Percentiles rank a stretch among this genome's conserved stretches.
phyloP scores from a whole-genome alignment of 306 rosid genomes.

The Rosa persica region DNA sequence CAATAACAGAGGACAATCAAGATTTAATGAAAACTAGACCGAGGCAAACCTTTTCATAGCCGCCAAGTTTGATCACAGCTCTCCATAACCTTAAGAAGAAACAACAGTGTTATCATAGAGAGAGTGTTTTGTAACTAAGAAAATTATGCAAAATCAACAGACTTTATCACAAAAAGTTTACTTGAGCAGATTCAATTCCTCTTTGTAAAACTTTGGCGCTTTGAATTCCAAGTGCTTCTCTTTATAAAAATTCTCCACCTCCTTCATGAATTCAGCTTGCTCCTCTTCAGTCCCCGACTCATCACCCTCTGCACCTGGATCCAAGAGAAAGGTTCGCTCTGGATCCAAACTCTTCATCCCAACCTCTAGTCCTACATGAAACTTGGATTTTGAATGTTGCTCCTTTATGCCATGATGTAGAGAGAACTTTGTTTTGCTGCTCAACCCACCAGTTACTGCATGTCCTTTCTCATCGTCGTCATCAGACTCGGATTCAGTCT shows the following conservation, averaged over 20 bases:
- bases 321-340: slow-evolving; percentile 2
- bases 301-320: slow-evolving; percentile 42
- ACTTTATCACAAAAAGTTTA: slow-evolving; percentile 22
- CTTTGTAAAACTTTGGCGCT: slow-evolving; percentile 76
- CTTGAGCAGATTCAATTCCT: slow-evolving; percentile 75
- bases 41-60: slow-evolving; percentile 68
- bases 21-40: slow-evolving; percentile 11
- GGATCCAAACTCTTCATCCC: slow-evolving; percentile 9
- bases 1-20: slow-evolving; percentile 6
- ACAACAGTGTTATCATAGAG: slow-evolving; percentile 2
- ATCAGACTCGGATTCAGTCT: slow-evolving; percentile 15
- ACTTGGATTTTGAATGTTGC: slow-evolving; percentile 15
- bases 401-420: slow-evolving; percentile 7
- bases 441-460: slow-evolving; percentile 14
- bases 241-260: slow-evolving; percentile 63
- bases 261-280: slow-evolving; percentile 63
- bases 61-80: slow-evolving; percentile 73
- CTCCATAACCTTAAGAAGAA: slow-evolving; percentile 64
- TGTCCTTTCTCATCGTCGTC: slow-evolving; percentile 16
- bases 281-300: slow-evolving; percentile 71
- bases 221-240: slow-evolving; percentile 76
- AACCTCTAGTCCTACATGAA: slow-evolving; percentile 26
- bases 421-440: slow-evolving; percentile 21
- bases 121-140: slow-evolving; percentile 2
- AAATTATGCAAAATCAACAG: slow-evolving; percentile 23